Conservation (phyloP, 148 eudicot species). For the Linanthus parryae region DNA sequence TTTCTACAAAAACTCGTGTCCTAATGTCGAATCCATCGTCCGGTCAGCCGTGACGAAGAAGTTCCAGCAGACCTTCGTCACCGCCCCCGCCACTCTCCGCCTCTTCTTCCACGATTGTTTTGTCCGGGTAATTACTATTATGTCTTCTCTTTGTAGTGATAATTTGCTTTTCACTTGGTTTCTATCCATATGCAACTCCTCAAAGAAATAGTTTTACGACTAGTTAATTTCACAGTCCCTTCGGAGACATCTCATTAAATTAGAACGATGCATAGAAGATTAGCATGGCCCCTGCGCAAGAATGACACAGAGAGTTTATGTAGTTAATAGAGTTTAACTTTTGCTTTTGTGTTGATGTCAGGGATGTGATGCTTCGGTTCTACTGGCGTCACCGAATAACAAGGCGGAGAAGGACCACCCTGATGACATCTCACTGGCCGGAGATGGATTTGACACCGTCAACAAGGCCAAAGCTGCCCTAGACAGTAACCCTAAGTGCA, state of each 20-base stretch:
- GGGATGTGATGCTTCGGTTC: constrained; percentile 55
- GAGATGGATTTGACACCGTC: constrained; percentile 81
- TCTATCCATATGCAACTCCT: too few relatives aligned
- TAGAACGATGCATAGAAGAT: too few relatives aligned
- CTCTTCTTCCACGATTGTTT: constrained; percentile 86
- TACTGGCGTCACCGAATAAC: constrained; percentile 35
- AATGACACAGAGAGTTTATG: too few relatives aligned
- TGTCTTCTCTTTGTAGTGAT: too few relatives aligned
- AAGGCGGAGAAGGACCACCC: constrained; percentile 65
- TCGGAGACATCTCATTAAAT: too few relatives aligned
- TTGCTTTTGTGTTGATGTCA: too few relatives aligned
- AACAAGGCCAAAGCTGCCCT: constrained; percentile 66
- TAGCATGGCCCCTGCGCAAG: too few relatives aligned
- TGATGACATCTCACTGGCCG: constrained; percentile 62
- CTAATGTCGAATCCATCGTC: constrained; percentile 56
- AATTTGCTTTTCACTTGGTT: too few relatives aligned
- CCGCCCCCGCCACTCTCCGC: constrained; percentile 65
- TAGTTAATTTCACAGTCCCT: too few relatives aligned
- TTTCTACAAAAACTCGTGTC: constrained; percentile 45
- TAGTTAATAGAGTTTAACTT: too few relatives aligned
- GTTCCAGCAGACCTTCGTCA: constrained; percentile 43
- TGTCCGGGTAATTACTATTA: constrained; percentile 38
- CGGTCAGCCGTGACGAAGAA: constrained; percentile 44
- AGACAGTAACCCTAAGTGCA: constrained; percentile 47
- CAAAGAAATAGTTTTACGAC: too few relatives aligned